Evolutionary conservation across 306 rosid species (phyloP), one percentile per base, ranked within the genome.

Genomic region (Arachis hypogaea): DNA sequence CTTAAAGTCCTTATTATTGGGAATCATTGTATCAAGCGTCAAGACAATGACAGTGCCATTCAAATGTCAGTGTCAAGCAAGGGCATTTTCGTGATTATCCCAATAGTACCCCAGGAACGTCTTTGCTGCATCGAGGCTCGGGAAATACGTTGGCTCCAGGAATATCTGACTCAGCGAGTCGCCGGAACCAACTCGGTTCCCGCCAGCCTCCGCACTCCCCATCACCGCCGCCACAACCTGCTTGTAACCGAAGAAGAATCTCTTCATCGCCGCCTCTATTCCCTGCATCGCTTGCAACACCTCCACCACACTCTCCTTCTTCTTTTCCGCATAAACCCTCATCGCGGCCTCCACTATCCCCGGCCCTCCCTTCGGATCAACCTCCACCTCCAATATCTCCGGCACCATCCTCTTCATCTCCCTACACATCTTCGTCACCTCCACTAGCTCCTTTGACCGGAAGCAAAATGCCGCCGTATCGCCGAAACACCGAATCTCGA

Each of bases 91-190:
- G 18, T 74, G 56, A 12, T 16, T 12, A 63, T 66, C 85, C 85
- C 85, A 82, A 43, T 73, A 38, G 36, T 89, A 87, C 0, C 92
- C 93, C 3, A 93, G 84, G 51, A 93, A 93, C 5, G 98, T 90
- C 92, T 90, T 93, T 0, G 97, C 98, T 0, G 98, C 97, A 9
- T 93, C 98, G 86, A 93, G 81, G 43, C 98, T 93, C 38, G 98
- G 98, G 60, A 87, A 93, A 56, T 93, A 93, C 0, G 98, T 90
- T 5, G 98, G 93, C 69, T 93, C 93, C 7, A 90, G 76, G 54
- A 86, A 93, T 61, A 93, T 78, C 71, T 79, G 90, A 82, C 87
- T 91, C 86, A 93, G 83, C 78, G 88, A 82, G 81, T 90, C 93
- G 6, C 73, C 81, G 56, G 81, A 79, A 28, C 82, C 86, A 0